phyloP scores from a whole-genome alignment of 2,329 filamentous ascomycete genomes.

The Xylaria sp. region DNA sequence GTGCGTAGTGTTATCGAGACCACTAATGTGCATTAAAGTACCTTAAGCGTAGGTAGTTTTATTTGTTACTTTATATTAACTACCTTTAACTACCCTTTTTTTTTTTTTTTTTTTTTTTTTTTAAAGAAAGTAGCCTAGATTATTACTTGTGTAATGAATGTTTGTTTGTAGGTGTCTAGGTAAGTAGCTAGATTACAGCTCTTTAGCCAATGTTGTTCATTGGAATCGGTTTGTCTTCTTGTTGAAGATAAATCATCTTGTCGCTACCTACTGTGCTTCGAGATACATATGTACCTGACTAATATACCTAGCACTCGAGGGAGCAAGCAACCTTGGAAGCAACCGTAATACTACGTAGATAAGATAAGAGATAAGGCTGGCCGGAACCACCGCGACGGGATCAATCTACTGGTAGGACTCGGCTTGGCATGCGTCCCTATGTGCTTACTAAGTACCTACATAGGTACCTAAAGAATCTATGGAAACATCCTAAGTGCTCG shows the following conservation, averaged over 20 bases:
- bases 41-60: too few relatives aligned
- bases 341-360: not conserved
- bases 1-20: not conserved
- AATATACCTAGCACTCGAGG: not conserved
- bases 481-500: too few relatives aligned
- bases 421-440: constrained; percentile 1
- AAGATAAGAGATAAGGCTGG: constrained; percentile 28
- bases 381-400: not conserved
- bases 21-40: not conserved
- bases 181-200: too few relatives aligned
- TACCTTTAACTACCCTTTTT: too few relatives aligned
- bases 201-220: not conserved
- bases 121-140: too few relatives aligned
- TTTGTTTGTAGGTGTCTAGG: too few relatives aligned
- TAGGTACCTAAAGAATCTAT: not conserved
- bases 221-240: too few relatives aligned
- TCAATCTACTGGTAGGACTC: not conserved
- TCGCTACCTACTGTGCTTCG: not conserved
- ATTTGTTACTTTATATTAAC: too few relatives aligned
- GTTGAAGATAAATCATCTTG: too few relatives aligned
- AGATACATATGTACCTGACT: not conserved
- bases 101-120: too few relatives aligned
- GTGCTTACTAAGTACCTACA: not conserved
- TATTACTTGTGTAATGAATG: too few relatives aligned
- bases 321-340: too few relatives aligned